Conservation (phyloP, 2,329 filamentous ascomycete genomes). For the Botryosphaeria dothidea region DNA sequence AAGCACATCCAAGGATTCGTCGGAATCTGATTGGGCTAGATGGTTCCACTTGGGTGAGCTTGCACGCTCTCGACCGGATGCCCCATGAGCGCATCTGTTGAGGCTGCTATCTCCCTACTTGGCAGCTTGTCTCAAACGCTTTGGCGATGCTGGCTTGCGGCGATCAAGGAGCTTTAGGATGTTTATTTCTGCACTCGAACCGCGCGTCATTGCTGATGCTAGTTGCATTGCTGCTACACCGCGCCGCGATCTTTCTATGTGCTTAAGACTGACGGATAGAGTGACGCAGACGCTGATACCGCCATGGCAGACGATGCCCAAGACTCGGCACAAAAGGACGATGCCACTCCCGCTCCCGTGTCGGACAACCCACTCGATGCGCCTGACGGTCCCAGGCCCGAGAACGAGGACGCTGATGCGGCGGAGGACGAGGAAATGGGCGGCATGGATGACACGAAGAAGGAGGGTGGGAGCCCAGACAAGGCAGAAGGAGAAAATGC, state of each 20-base stretch:
- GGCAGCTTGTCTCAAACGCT: too few species aligned
- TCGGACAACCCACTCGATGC: conserved; percentile 71
- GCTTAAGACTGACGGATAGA: not conserved
- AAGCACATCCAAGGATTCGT: too few species aligned
- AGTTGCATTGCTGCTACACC: too few species aligned
- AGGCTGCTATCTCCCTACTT: too few species aligned
- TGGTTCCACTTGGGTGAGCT: too few species aligned
- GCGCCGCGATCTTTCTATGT: not conserved
- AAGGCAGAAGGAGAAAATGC: conserved; percentile 31
- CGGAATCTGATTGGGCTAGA: too few species aligned
- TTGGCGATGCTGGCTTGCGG: too few species aligned
- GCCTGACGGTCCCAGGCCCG: conserved; percentile 60
- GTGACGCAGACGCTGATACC: conserved; percentile 44
- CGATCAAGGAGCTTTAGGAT: too few species aligned
- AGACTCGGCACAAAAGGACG: conserved; percentile 51
- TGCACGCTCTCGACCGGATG: too few species aligned
- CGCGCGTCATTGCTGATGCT: too few species aligned
- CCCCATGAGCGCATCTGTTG: too few species aligned
- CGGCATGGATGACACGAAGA: conserved; percentile 39
- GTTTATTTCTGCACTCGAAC: not conserved
- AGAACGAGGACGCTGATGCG: conserved; percentile 58
- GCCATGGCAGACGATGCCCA: conserved; percentile 51
- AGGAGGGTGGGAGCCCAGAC: conserved; percentile 29
- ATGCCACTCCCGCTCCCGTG: conserved; percentile 53
- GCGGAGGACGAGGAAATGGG: conserved; percentile 73